Evolutionary conservation across 768 basidiomycete genomes (phyloP).

Genomic region (Lactarius sanguifluus): DNA sequence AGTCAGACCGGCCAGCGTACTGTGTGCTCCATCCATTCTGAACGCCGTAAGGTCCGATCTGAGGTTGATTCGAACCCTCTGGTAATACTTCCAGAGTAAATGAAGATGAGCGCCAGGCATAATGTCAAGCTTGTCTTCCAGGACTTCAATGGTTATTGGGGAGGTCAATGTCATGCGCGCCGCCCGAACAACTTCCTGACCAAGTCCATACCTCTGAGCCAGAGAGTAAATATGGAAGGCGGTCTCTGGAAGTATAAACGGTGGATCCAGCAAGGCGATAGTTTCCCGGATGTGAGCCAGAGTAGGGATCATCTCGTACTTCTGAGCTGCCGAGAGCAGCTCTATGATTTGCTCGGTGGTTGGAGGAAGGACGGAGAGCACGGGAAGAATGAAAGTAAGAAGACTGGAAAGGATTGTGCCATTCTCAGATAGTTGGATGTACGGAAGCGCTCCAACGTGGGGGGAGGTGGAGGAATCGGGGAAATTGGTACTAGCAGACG

Average conservation of each 20-base stretch:
- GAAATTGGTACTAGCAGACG: too few species aligned
- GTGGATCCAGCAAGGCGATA: neutral
- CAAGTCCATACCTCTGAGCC: conserved; percentile 1
- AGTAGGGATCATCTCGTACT: neutral
- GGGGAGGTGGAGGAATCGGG: too few species aligned
- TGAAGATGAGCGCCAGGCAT: neutral
- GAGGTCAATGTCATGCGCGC: neutral
- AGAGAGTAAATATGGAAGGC: conserved; percentile 4
- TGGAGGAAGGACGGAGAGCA: neutral
- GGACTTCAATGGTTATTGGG: neutral
- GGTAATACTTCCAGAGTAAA: neutral
- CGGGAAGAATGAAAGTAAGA: neutral
- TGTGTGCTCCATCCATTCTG: neutral
- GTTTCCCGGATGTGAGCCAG: neutral
- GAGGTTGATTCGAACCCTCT: neutral
- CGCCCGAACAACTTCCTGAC: neutral
- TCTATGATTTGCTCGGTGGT: neutral
- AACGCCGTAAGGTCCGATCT: neutral
- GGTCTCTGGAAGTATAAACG: neutral
- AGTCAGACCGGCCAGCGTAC: neutral
- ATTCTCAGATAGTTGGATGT: too few species aligned
- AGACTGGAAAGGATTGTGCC: too few species aligned
- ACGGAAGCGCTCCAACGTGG: too few species aligned
- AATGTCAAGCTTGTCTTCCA: neutral
- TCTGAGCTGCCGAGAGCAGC: neutral